These are phyloP conservation scores for Trichophyton verrucosum DNA, from an alignment of 2,329 filamentous ascomycete species.

Conservation along the genomic window DNA sequence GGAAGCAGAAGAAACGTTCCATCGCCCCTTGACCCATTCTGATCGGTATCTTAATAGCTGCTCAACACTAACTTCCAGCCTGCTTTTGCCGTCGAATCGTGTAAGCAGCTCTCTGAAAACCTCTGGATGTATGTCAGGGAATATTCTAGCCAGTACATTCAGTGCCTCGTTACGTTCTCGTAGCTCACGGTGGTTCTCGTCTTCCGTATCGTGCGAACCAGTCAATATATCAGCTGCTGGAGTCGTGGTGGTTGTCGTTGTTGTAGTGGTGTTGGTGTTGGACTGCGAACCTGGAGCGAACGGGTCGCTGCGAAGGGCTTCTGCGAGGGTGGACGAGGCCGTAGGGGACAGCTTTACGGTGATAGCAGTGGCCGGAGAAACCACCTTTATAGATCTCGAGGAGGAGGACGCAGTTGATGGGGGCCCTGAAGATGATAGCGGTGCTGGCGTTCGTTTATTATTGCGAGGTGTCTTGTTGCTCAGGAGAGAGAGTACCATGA, in stretches of 20 bases:
- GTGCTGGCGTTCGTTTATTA: background rate
- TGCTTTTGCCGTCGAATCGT: conserved; percentile 36
- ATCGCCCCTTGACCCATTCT: conserved; percentile 37
- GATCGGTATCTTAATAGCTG: conserved; percentile 36
- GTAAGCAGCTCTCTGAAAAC: conserved; percentile 37
- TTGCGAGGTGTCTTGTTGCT: background rate
- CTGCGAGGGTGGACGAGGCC: conserved; percentile 26
- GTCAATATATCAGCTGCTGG: conserved; percentile 9
- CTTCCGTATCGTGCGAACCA: conserved; percentile 14
- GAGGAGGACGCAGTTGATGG: background rate
- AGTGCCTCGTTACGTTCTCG: conserved; percentile 33
- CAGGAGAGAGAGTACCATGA: conserved; percentile 4
- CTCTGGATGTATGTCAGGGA: conserved; percentile 36
- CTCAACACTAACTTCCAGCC: conserved; percentile 36
- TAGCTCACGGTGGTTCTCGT: conserved; percentile 25
- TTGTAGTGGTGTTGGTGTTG: conserved; percentile 4
- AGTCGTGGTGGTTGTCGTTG: conserved; percentile 5
- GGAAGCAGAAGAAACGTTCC: conserved; percentile 24
- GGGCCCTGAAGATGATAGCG: background rate
- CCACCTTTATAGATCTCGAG: background rate
- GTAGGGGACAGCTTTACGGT: background rate
- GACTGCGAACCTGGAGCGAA: conserved; percentile 13
- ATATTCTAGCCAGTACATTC: conserved; percentile 30
- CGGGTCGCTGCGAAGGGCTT: conserved; percentile 35
- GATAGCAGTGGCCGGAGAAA: background rate